These are phyloP conservation scores for Colletotrichum destructivum DNA, from an alignment of 2,329 filamentous ascomycete species.

Conservation along the genomic window DNA sequence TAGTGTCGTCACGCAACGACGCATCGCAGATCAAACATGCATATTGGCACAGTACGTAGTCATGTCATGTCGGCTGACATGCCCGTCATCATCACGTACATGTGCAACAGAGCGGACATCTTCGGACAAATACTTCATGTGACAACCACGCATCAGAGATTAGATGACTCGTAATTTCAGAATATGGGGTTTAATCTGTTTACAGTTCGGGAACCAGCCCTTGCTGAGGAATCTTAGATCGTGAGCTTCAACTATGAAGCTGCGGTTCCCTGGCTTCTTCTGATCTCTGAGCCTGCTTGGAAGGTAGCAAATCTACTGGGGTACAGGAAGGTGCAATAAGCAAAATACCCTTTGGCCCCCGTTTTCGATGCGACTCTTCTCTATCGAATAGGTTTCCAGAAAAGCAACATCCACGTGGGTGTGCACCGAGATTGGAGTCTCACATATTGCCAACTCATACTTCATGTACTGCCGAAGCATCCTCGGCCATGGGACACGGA, in stretches of 20 bases:
- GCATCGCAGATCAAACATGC: constrained; percentile 5
- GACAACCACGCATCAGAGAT: not conserved
- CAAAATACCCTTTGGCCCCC: not conserved
- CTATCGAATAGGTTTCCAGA: constrained; percentile 32
- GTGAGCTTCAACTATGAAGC: not conserved
- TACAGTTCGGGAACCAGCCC: not conserved
- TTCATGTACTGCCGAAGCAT: not conserved
- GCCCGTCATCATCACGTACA: constrained; percentile 1
- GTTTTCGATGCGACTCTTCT: constrained; percentile 11
- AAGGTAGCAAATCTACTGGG: not conserved
- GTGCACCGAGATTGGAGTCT: not conserved
- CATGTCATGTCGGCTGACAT: not conserved
- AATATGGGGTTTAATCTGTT: not conserved
- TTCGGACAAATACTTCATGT: not conserved
- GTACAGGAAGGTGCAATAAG: not conserved
- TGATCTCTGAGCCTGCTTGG: not conserved
- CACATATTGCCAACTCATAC: constrained; percentile 3
- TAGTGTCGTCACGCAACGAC: no score
- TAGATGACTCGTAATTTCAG: not conserved
- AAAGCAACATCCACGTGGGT: constrained; percentile 33
- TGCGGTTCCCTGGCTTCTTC: not conserved
- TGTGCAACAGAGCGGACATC: not conserved
- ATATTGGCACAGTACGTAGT: not conserved
- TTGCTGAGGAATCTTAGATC: not conserved
- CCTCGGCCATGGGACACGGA: not conserved